Evolutionary conservation across 148 eudicot genomes (phyloP), one percentile per base, ranked within the genome.

Genomic region (Vaccinium macrocarpon): DNA sequence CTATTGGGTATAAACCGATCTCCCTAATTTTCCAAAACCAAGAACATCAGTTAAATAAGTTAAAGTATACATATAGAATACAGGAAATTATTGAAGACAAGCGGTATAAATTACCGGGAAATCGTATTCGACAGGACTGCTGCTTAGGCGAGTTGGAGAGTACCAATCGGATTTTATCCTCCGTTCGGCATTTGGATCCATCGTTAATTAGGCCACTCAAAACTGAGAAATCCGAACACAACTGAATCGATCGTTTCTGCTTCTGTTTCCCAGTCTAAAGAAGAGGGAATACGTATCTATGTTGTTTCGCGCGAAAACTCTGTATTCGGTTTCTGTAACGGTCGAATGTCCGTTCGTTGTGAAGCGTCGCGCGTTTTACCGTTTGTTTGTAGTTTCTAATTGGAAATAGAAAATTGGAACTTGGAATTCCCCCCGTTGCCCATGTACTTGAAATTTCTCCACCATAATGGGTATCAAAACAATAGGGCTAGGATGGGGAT

Each of bases 1-100:
- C 91, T 66, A 74, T 83, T 90, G 52, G 91, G 91, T 86, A 90
- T 90, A 49, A 88, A 90, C 53, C 91, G 83, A 83, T 90, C 91
- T 13, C 91, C 91, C 91, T 88, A 55, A 57, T 56, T 5, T 16
- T 23, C 49, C 56, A 77, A 77, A 61, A 18, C 7, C 7, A 51
- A 59, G 57, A 8, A 49, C 16, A 72, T 16, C 29, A 5, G 29
- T 66, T 27, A 82, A 4, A 4, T 11, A 55, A 49, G 25, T 56
- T 18, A 18, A 55, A 53, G 1, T 55, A 0, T 1, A 16, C 35
- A 12, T 8, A 2, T 27, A 4, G 23, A n/a, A 13, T 53, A 5
- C 7, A 21, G 51, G 19, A 14, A 27, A 78, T 19, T 14, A 78
- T 18, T 38, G 51, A 79, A 57, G 53, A 35, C 46, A 59, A 15